These are phyloP conservation scores for Mycena rebaudengoi DNA, from an alignment of 768 basidiomycete genomes.

Conservation along the genomic window DNA sequence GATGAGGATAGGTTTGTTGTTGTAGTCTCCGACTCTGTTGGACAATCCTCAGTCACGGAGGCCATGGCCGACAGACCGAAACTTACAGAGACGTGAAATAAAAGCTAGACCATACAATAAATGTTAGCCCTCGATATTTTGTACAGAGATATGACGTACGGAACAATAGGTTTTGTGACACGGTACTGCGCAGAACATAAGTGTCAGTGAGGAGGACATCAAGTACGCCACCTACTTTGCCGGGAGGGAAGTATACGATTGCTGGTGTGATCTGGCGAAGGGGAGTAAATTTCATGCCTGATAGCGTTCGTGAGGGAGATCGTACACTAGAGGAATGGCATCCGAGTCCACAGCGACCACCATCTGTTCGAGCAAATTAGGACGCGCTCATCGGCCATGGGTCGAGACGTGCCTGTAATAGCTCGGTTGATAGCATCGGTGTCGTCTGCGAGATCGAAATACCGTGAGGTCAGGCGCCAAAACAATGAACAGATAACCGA, in stretches of 20 bases:
- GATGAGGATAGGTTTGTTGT: neutral
- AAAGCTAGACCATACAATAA: neutral
- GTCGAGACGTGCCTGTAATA: neutral
- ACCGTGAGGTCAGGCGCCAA: neutral
- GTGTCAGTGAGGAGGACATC: neutral
- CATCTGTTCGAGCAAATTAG: neutral
- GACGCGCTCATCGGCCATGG: neutral
- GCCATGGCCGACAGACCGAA: neutral
- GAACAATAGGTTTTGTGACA: slow-evolving; percentile 5
- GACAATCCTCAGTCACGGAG: neutral
- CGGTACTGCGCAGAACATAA: slow-evolving; percentile 1
- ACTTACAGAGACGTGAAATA: slow-evolving; percentile 17
- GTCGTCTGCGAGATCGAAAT: slow-evolving; percentile 12
- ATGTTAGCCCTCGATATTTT: neutral
- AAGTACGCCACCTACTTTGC: neutral
- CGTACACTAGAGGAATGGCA: slow-evolving; percentile 6
- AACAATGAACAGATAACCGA: neutral
- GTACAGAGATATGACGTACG: neutral
- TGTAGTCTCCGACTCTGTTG: slow-evolving; percentile 1
- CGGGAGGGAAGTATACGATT: slow-evolving; percentile 11
- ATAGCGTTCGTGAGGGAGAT: neutral
- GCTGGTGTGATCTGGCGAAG: slow-evolving; percentile 9
- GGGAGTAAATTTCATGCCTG: neutral
- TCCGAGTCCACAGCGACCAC: slow-evolving; percentile 5
- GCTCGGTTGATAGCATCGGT: slow-evolving; percentile 16